Percentiles rank a stretch among this genome's conserved stretches.
Conservation (phyloP, 2,329 filamentous ascomycete species). For the Claviceps maximensis region DNA sequence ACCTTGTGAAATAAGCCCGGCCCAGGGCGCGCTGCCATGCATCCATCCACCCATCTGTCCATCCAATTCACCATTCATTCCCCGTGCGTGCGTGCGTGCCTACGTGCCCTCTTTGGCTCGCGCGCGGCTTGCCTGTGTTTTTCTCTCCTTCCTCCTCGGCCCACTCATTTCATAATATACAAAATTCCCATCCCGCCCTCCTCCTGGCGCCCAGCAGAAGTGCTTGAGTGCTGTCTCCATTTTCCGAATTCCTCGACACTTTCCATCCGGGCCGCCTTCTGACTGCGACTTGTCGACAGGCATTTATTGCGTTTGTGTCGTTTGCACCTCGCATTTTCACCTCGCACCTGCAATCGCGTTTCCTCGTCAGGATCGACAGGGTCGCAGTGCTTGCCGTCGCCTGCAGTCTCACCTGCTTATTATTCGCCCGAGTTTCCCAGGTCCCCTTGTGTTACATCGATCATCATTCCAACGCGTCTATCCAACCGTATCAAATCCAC, state of each 20-base stretch:
- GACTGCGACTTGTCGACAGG: conserved; percentile 2
- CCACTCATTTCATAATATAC: conserved; percentile 7
- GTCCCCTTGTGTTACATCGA: conserved; percentile 2
- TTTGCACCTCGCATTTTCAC: too few species aligned
- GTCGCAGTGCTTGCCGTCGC: conserved; percentile 3
- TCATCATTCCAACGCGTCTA: not conserved
- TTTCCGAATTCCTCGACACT: not conserved
- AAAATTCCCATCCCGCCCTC: conserved; percentile 3
- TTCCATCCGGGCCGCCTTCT: not conserved
- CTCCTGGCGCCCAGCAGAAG: too few species aligned
- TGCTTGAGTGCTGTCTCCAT: not conserved
- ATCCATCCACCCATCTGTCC: not conserved
- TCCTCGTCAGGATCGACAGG: conserved; percentile 4
- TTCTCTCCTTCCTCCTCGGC: conserved; percentile 3
- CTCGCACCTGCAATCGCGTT: not conserved
- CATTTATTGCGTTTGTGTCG: not conserved
- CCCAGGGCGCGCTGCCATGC: not conserved
- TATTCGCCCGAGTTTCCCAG: not conserved
- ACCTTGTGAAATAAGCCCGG: not conserved
- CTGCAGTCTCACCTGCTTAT: conserved; percentile 5
- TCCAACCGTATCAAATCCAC: not conserved
- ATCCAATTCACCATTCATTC: not conserved
- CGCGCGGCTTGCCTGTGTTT: conserved; percentile 2
- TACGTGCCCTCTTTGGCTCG: not conserved
- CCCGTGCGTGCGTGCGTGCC: too few species aligned